Conservation (phyloP, 2,329 filamentous ascomycete species). For the Colletotrichum scovillei region DNA sequence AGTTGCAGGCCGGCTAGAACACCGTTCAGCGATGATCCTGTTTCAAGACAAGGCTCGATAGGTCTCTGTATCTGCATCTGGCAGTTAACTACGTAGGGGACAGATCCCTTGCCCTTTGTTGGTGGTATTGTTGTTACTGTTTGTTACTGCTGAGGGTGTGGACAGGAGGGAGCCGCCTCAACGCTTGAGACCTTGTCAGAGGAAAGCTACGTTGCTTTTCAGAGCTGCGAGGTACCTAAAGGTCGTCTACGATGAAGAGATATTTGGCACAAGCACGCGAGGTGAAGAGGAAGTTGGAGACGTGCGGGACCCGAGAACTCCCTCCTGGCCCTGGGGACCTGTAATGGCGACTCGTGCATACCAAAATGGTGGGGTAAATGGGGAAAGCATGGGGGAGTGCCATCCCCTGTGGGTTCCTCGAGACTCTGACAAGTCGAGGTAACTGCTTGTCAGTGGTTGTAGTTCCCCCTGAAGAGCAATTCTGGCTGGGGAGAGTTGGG, state of each 20-base stretch:
- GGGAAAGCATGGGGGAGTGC: slow-evolving; percentile 27
- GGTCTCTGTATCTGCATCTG: not conserved
- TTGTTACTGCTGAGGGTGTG: not conserved
- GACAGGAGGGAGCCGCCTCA: not conserved
- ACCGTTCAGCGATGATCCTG: slow-evolving; percentile 14
- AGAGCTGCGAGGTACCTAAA: not conserved
- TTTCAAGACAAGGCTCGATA: not conserved
- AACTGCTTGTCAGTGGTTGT: not conserved
- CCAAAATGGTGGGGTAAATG: slow-evolving; percentile 35
- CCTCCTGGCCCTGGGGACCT: not conserved
- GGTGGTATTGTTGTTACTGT: not conserved
- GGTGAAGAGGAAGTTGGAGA: not conserved
- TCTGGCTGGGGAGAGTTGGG: slow-evolving; percentile 11
- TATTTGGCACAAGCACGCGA: not conserved
- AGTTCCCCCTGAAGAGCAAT: not conserved
- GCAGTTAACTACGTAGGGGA: not conserved
- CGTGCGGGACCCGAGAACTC: slow-evolving; percentile 1
- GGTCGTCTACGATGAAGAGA: not conserved
- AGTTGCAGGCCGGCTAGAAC: slow-evolving; percentile 11
- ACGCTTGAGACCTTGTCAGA: not conserved
- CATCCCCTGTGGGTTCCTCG: slow-evolving; percentile 16
- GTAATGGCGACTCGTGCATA: slow-evolving; percentile 8
- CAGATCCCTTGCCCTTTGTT: not conserved
- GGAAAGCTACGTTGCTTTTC: not conserved
- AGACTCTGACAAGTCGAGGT: not conserved